These are phyloP conservation scores for Circinella umbellata DNA, from an alignment of 371 early-diverging fungal genomes.

Conservation along the genomic window DNA sequence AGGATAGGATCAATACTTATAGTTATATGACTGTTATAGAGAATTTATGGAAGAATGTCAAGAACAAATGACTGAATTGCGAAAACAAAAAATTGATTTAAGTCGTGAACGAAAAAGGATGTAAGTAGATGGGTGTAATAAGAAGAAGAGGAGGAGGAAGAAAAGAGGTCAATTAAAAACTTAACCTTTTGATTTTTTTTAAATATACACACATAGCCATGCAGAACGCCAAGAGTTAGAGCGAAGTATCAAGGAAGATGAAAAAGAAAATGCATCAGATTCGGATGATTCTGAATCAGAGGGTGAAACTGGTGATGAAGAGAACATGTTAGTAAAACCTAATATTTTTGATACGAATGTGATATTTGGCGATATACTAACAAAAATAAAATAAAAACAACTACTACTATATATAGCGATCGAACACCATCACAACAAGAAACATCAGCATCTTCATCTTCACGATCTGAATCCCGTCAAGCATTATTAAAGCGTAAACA, in stretches of 20 bases:
- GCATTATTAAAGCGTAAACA: constrained; percentile 58
- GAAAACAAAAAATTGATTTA: constrained; percentile 68
- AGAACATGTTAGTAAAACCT: constrained; percentile 26
- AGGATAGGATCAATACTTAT: neutral
- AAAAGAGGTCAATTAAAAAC: too few relatives aligned
- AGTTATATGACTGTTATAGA: constrained; percentile 22
- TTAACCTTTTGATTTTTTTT: neutral
- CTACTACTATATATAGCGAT: constrained; percentile 7
- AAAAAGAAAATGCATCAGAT: constrained; percentile 22
- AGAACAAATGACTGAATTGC: constrained; percentile 55
- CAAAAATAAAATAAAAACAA: neutral
- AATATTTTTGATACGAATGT: neutral
- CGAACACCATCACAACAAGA: neutral
- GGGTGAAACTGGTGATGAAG: constrained; percentile 24
- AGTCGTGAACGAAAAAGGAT: constrained; percentile 64
- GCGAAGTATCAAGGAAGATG: constrained; percentile 27
- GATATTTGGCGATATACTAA: constrained; percentile 24
- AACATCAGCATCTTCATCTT: constrained; percentile 13
- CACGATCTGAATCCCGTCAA: constrained; percentile 59
- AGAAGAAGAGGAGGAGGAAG: too few relatives aligned
- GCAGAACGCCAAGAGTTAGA: constrained; percentile 45
- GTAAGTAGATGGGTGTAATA: constrained; percentile 15
- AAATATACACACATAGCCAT: constrained; percentile 15
- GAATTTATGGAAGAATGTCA: constrained; percentile 68
- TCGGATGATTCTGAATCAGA: constrained; percentile 6